Conservation (phyloP, 2,329 filamentous ascomycete species). For the Dactylonectria estremocensis region DNA sequence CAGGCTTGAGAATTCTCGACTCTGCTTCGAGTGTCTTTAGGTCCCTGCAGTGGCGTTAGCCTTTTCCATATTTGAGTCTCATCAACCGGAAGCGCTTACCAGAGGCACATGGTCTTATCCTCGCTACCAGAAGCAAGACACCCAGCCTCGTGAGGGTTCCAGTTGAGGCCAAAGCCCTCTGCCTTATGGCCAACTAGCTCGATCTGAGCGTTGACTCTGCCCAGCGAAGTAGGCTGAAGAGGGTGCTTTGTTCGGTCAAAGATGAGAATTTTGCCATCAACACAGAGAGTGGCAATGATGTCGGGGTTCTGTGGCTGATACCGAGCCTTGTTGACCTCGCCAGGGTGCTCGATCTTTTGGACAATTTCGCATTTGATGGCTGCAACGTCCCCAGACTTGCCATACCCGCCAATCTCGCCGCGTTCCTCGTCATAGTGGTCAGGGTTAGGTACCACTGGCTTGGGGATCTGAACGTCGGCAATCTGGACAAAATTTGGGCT, state of each 20-base stretch:
- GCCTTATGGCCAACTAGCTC: conserved; percentile 87
- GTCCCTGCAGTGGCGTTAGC: conserved; percentile 71
- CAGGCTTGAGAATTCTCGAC: conserved; percentile 79
- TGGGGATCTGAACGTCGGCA: conserved; percentile 93
- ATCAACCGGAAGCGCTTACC: conserved; percentile 67
- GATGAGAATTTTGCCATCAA: conserved; percentile 89
- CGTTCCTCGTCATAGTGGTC: conserved; percentile 92
- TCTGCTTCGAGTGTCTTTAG: conserved; percentile 81
- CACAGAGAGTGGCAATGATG: conserved; percentile 93
- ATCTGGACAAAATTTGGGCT: conserved; percentile 95
- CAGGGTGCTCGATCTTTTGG: conserved; percentile 96
- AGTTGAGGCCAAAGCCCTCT: conserved; percentile 94
- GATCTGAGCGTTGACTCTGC: conserved; percentile 84
- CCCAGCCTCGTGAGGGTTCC: conserved; percentile 89
- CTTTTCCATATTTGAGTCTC: too few species aligned
- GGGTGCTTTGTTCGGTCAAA: conserved; percentile 98
- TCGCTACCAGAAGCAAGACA: conserved; percentile 92
- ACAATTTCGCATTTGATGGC: conserved; percentile 91
- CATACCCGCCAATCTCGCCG: conserved; percentile 95
- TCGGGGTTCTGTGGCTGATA: conserved; percentile 99
- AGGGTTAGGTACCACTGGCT: conserved; percentile 79
- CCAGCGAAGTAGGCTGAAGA: conserved; percentile 74
- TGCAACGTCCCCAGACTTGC: conserved; percentile 78
- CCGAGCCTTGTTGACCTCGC: conserved; percentile 98
- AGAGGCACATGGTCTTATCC: conserved; percentile 91